Conservation (phyloP, 2,329 filamentous ascomycete genomes). For the Trichoderma harzianum region DNA sequence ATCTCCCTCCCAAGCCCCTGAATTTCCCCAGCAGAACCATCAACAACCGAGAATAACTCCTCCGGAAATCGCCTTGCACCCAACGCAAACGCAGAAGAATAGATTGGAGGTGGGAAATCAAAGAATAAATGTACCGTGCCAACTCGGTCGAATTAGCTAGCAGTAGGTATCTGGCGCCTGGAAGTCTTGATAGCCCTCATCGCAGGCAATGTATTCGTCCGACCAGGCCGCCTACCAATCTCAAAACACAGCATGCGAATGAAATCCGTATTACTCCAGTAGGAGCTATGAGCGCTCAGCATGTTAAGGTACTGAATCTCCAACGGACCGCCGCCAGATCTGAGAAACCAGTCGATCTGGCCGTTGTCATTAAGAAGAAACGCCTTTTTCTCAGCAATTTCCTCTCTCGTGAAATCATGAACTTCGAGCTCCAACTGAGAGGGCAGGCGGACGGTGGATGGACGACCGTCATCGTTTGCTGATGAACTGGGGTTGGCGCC, state of each 20-base stretch:
- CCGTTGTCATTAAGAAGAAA: slow-evolving; percentile 91
- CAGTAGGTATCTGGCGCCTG: slow-evolving; percentile 35
- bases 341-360: slow-evolving; percentile 87
- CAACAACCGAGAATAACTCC: not conserved
- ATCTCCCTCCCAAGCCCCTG: not conserved
- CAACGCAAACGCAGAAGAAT: not conserved
- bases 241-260: slow-evolving; percentile 88
- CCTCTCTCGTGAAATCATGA: slow-evolving; percentile 89
- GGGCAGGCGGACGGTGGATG: slow-evolving; percentile 46
- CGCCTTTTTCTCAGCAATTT: slow-evolving; percentile 86
- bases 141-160: not conserved
- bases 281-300: slow-evolving; percentile 91
- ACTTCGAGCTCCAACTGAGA: slow-evolving; percentile 86
- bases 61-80: not conserved
- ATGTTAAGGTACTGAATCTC: slow-evolving; percentile 98
- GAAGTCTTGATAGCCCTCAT: slow-evolving; percentile 57
- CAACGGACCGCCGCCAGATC: slow-evolving; percentile 77
- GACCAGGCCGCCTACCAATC: slow-evolving; percentile 71
- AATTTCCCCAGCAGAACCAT: not conserved
- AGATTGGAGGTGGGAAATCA: not conserved
- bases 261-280: slow-evolving; percentile 86
- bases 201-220: slow-evolving; percentile 52
- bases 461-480: slow-evolving; percentile 34
- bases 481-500: slow-evolving; percentile 31
- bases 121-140: not conserved